Evolutionary conservation across 108 stramenopile species (phyloP), one percentile per base, ranked within the genome.

Genomic region (Nannochloropsis salina): DNA sequence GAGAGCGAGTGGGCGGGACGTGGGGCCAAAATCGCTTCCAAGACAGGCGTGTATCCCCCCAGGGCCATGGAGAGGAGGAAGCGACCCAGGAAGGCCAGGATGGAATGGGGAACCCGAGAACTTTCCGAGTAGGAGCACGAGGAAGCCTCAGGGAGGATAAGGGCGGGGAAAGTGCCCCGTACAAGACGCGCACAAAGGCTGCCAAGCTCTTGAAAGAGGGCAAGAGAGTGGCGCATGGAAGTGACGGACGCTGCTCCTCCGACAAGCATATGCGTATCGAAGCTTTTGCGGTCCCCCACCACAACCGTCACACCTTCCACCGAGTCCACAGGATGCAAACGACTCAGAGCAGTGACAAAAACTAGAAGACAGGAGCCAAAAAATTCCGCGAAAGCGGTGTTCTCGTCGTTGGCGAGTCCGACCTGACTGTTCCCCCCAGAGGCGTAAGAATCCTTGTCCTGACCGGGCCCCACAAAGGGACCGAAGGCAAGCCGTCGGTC

Each of bases 131-230:
- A 31, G 31, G 31, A 31, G 31, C 31, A 31, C 31, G 31, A 31
- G 31, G 31, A 31, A 31, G 31, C 31, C 31, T 31, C 31, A 31
- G 31, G 31, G 47, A 15, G 47, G 47, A 12, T 10, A 51, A 51
- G 47, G 47, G 47, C 10, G 1, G 47, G 15, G 15, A 12, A 51
- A 15, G 47, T 74, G 61, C 20, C n/a, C 20, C 61, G 61, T 15
- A 74, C 20, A n/a, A 74, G 61, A 2, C 61, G 61, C 20, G n/a
- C 20, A 15, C 15, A n/a, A 15, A 74, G 61, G 61, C 61, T 8
- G n/a, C 5, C 61, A 74, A 74, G 61, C 61, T 74, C 20, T 74
- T n/a, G 61, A 74, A 74, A 74, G 61, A 74, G 61, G 61, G 61
- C 15, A n/a, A 74, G 61, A 74, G 8, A 74, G n/a, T 74, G 61